A percentile compares a stretch with the other conserved stretches of the same genome.
Evolutionary conservation across 495 filamentous ascomycete genomes (phyloP).

Genomic region (Clavariopsis aquatica): DNA sequence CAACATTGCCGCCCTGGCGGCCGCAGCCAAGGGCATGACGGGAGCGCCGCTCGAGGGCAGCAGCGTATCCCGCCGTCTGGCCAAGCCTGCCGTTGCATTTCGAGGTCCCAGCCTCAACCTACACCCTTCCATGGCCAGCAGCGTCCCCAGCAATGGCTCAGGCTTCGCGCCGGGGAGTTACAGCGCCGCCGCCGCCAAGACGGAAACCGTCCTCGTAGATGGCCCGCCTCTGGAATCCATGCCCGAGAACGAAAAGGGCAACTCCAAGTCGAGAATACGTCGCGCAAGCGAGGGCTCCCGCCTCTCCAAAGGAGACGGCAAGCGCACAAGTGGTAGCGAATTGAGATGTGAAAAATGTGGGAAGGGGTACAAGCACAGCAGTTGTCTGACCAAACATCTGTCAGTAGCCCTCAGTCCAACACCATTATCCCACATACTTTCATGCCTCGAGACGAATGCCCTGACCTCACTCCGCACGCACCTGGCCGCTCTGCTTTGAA

Average conservation of each 20-base stretch:
- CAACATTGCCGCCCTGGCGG: slow-evolving; percentile 74
- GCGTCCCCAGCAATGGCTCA: slow-evolving; percentile 43
- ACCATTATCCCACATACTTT: slow-evolving; percentile 37
- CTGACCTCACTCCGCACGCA: slow-evolving; percentile 15
- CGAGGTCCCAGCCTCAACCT: slow-evolving; percentile 33
- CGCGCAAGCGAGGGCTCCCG: slow-evolving; percentile 86
- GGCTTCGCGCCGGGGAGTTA: slow-evolving; percentile 38
- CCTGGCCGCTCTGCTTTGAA: slow-evolving; percentile 41
- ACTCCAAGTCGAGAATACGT: slow-evolving; percentile 68
- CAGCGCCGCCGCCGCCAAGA: slow-evolving; percentile 32
- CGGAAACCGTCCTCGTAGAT: slow-evolving; percentile 51
- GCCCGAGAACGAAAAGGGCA: slow-evolving; percentile 41
- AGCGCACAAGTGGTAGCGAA: slow-evolving; percentile 72
- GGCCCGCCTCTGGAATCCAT: slow-evolving; percentile 45
- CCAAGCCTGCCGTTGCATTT: slow-evolving; percentile 38
- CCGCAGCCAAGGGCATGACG: slow-evolving; percentile 59
- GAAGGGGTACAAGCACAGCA: slow-evolving; percentile 99
- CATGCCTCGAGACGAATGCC: slow-evolving; percentile 36
- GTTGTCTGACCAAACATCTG: slow-evolving; percentile 99
- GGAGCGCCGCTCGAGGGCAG: slow-evolving; percentile 48
- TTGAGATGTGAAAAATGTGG: slow-evolving; percentile 97
- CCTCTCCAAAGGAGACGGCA: slow-evolving; percentile 72
- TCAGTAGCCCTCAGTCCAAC: slow-evolving; percentile 66
- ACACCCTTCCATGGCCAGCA: slow-evolving; percentile 43
- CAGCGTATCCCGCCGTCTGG: slow-evolving; percentile 43